Conservation (phyloP, 75 land plant species). For the Sequoia sempervirens region DNA sequence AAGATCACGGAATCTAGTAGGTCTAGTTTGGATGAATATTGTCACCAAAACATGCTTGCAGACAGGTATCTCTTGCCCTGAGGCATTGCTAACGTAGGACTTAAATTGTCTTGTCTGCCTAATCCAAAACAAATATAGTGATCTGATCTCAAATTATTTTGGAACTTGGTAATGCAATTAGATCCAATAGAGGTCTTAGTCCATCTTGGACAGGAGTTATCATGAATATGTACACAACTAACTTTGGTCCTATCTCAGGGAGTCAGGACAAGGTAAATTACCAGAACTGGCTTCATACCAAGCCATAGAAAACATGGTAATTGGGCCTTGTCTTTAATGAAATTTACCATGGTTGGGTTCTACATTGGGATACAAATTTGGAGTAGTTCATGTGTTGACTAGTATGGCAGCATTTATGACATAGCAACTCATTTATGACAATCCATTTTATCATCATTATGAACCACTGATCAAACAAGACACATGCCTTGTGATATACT, state of each 20-base stretch:
- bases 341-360: background rate
- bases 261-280: background rate
- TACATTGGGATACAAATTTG: background rate
- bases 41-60: background rate
- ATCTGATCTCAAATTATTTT: background rate
- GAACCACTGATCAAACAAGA: background rate
- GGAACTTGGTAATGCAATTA: background rate
- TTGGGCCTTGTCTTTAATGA: background rate
- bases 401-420: background rate
- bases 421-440: background rate
- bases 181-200: background rate
- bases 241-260: background rate
- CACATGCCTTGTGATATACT: background rate
- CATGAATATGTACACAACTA: background rate
- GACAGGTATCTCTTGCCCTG: background rate
- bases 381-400: background rate
- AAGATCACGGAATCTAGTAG: background rate
- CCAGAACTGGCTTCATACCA: background rate
- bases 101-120: background rate
- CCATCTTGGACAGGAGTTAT: background rate
- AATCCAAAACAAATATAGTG: background rate
- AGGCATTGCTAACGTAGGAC: background rate
- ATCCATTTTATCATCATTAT: background rate
- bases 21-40: background rate
- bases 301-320: background rate